Base-by-base conservation (phyloP, 2,329 filamentous ascomycete genomes). In the Paracamarosporium sp. region DNA sequence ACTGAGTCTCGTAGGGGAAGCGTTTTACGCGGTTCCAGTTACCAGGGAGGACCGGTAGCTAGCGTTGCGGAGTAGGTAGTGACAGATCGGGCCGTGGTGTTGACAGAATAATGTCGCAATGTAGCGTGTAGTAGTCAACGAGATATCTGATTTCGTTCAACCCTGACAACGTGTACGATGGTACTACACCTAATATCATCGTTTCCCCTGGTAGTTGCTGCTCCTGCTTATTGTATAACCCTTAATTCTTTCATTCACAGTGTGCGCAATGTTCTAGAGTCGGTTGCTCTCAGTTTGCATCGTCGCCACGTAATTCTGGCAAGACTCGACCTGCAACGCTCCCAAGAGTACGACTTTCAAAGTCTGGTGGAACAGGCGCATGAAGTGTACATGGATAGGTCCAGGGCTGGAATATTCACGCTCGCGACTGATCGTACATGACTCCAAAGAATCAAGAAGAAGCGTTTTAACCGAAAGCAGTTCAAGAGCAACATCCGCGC, bases 291-390 rank as follows among this genome's bases (percentile, higher is more conserved):
- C 59, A 15, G 40, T 54, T 36, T 30, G 43, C 44, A 59, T 25
- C 53, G 20, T 54, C 15, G 40, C 20, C 44, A 51, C 50, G 13
- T 53, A 56, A 27, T 57, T 60, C 51, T 57, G 55, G 50, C 22
- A 53, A 57, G 24, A 55, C 53, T 35, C 56, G 17, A 55, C 53
- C 30, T 59, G 47, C n/a, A 65, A 48, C 36, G 54, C 50, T n/a
- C 53, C 57, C 48, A 66, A 45, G 25, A 66, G 52, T 43, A 64
- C 46, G 50, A 66, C 45, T 57, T 61, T 61, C 55, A 66, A 31
- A 33, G 46, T 59, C 47, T 59, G 63, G 46, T 64, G 59, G 52
- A 66, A 66, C 31, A 66, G 45, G 50, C 61, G 63, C 57, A 59
- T 30, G 59, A 66, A 66, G 35, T 46, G 57, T 30, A 62, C 53